phyloP scores from a whole-genome alignment of 1,284 basidiomycete genomes.

The Puccinia polysora region DNA sequence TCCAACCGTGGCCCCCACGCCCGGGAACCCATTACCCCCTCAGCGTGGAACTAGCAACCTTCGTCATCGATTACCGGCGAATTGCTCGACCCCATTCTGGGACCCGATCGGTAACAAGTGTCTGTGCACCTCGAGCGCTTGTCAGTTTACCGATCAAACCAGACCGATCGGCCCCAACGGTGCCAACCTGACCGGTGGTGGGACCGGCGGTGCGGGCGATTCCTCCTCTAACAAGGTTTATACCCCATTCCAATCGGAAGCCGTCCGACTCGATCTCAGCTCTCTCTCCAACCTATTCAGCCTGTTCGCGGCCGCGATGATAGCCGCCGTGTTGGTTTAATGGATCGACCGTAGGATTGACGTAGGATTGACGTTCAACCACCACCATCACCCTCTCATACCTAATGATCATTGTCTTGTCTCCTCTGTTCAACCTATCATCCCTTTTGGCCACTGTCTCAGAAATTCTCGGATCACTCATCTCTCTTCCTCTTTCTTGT shows the following conservation, averaged over 20 bases:
- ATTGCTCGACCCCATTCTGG: slow-evolving; percentile 74
- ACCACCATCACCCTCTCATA: too few species aligned
- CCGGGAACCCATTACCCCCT: slow-evolving; percentile 63
- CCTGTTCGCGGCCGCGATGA: too few species aligned
- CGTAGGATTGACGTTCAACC: too few species aligned
- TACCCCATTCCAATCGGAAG: slow-evolving; percentile 42
- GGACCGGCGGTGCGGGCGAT: slow-evolving; percentile 44
- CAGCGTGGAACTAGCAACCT: slow-evolving; percentile 58
- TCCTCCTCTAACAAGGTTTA: not conserved
- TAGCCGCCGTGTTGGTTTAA: too few species aligned
- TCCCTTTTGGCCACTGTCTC: too few species aligned
- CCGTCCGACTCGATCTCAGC: too few species aligned
- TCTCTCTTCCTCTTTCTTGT: too few species aligned
- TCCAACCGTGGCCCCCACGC: slow-evolving; percentile 60
- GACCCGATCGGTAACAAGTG: slow-evolving; percentile 66
- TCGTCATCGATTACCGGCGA: slow-evolving; percentile 57
- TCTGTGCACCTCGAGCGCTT: slow-evolving; percentile 60
- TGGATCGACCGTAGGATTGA: too few species aligned
- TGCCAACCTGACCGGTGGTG: slow-evolving; percentile 60
- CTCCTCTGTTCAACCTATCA: too few species aligned
- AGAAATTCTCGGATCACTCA: too few species aligned
- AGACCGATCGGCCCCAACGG: slow-evolving; percentile 68
- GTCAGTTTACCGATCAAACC: slow-evolving; percentile 63
- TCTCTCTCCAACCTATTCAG: too few species aligned
- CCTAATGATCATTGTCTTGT: too few species aligned